Evolutionary conservation across 306 rosid species (phyloP), one percentile per base, ranked within the genome.

Genomic region (Malus sieversii): DNA sequence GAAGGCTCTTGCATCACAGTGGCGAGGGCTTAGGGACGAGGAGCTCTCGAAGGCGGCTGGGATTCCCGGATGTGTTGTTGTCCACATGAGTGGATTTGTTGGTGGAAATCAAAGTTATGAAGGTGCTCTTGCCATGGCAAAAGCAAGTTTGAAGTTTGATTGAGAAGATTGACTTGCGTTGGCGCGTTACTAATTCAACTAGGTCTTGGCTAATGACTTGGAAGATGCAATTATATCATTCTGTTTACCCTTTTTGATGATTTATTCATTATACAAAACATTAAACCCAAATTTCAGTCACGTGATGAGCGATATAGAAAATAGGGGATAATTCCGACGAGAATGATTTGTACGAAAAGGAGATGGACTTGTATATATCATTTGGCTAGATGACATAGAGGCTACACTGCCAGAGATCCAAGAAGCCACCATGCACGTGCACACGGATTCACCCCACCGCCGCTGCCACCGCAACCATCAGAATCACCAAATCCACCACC

Each of bases 61-160:
- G 63, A 89, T 93, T 48, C 88, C 92, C 2, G 90, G 87, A 29
- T 89, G 98, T 52, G 96, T 93, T 68, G 91, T 93, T 65, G 97
- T 88, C 52, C 98, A 93, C 40, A 89, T 88, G 92, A 91, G 97
- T 18, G 97, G 98, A 32, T 91, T 93, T 73, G 91, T 93, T 57
- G 98, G 98, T 0, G 98, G 98, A 74, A 91, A 85, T 84, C 84
- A 85, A 75, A 87, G 61, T 42, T 86, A 82, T 46, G 97, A 88
- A 3, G 97, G 98, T 7, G 97, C 97, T 45, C 79, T 91, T 84
- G 87, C 93, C 82, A 90, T 93, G 97, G 98, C 97, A 0, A 93
- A 78, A 71, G 88, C 89, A 29, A 87, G 90, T 72, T 84, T 93
- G 92, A 87, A 86, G 86, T 86, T 23, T 89, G 60, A 77, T 79